Conservation (phyloP, 2,329 filamentous ascomycete genomes). For the Grosmannia penicillata region DNA sequence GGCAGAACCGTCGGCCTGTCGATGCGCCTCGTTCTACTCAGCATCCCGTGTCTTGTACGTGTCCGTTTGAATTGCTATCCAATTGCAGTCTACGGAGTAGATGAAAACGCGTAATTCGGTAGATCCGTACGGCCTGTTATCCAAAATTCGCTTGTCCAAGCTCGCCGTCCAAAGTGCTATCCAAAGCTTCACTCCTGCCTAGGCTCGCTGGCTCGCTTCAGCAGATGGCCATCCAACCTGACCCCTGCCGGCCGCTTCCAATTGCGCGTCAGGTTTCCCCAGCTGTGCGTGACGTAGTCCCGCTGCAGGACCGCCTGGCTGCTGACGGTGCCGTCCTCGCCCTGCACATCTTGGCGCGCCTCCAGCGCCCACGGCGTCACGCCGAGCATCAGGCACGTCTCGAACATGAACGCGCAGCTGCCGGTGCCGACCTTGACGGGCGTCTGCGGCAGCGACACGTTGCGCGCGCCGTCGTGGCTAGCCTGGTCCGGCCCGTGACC, state of each 20-base stretch:
- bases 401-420: constrained; percentile 55
- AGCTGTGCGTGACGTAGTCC: constrained; percentile 69
- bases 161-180: too few relatives aligned
- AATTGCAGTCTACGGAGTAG: too few relatives aligned
- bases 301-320: constrained; percentile 38
- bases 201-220: neutral
- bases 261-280: constrained; percentile 33
- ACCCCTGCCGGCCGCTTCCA: constrained; percentile 6
- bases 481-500: constrained; percentile 48
- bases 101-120: too few relatives aligned
- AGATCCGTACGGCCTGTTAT: too few relatives aligned
- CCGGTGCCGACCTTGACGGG: constrained; percentile 43
- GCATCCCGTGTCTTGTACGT: too few relatives aligned
- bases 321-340: too few relatives aligned
- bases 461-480: constrained; percentile 40
- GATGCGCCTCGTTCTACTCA: too few relatives aligned
- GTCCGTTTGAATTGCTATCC: too few relatives aligned
- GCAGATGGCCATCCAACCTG: constrained; percentile 3
- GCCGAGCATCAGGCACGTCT: constrained; percentile 54
- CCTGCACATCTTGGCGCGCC: constrained; percentile 38
- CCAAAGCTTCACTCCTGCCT: too few relatives aligned
- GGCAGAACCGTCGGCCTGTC: too few relatives aligned
- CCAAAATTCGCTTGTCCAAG: too few relatives aligned
- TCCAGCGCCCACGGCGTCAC: constrained; percentile 55
- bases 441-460: constrained; percentile 29